Evolutionary conservation across 495 filamentous ascomycete species (phyloP).

Genomic region (Aspergillus biplanus): DNA sequence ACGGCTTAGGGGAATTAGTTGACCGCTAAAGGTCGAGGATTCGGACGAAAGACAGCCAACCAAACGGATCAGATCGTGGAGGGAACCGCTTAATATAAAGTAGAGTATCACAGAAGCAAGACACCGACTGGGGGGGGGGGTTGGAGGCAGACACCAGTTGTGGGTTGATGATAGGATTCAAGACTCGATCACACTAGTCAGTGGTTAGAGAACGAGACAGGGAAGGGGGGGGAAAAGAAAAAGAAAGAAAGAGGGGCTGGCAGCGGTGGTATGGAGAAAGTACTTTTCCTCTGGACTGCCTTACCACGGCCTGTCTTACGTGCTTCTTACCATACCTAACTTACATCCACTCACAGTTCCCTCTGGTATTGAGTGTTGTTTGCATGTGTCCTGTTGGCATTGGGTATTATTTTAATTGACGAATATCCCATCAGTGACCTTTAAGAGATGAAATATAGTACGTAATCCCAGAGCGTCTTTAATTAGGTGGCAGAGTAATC

Average conservation of each 20-base stretch:
- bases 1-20: constrained; percentile 15
- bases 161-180: constrained; percentile 21
- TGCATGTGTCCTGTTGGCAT: not conserved
- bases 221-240: not conserved
- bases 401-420: not conserved
- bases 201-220: constrained; percentile 1
- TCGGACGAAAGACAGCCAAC: constrained; percentile 11
- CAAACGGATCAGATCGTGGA: constrained; percentile 6
- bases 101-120: constrained; percentile 10
- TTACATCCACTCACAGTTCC: not conserved
- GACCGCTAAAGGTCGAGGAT: constrained; percentile 19
- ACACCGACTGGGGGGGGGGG: not conserved
- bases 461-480: not conserved
- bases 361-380: not conserved
- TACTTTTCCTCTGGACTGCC: not conserved
- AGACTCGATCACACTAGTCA: constrained; percentile 12
- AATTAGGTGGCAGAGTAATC: not conserved
- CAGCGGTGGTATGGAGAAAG: not conserved
- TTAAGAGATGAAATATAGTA: not conserved
- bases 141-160: not conserved
- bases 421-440: not conserved
- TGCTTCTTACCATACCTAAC: not conserved
- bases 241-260: not conserved
- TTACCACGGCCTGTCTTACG: not conserved
- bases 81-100: constrained; percentile 7